These are phyloP conservation scores for Cylindrotheca fusiformis DNA, from an alignment of 108 stramenopile species.

Conservation along the genomic window DNA sequence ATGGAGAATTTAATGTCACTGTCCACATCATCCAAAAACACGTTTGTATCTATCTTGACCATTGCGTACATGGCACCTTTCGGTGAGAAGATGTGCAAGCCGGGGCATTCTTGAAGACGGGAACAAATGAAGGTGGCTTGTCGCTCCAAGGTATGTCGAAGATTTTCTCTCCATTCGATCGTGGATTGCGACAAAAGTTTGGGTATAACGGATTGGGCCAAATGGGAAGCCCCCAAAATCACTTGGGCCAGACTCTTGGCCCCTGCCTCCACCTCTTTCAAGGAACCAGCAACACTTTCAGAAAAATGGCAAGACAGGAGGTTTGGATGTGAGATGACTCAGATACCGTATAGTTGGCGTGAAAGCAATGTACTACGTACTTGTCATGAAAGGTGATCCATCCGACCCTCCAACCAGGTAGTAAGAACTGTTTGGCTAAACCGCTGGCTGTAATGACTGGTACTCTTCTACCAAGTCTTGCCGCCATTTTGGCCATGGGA, in stretches of 20 bases:
- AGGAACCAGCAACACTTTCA: too few relatives aligned
- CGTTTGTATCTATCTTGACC: conserved; percentile 51
- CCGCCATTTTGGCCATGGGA: conserved; percentile 72
- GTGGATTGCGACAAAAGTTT: conserved; percentile 43
- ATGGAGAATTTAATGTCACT: conserved; percentile 69
- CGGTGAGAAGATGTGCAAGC: conserved; percentile 57
- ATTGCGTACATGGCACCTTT: conserved; percentile 92
- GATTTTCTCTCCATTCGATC: conserved; percentile 56
- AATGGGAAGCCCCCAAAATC: conserved; percentile 73
- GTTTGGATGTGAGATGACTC: not conserved
- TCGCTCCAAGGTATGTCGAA: conserved; percentile 48
- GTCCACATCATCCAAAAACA: conserved; percentile 8
- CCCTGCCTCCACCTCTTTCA: conserved; percentile 66
- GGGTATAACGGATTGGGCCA: conserved; percentile 76
- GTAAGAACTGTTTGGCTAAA: conserved; percentile 89
- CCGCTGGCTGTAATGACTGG: conserved; percentile 89
- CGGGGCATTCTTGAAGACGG: conserved; percentile 44
- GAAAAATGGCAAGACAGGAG: not conserved
- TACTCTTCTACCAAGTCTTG: conserved; percentile 50
- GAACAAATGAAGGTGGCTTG: conserved; percentile 58
- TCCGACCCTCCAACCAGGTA: conserved; percentile 92
- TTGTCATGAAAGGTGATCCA: conserved; percentile 85
- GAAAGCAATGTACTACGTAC: too few relatives aligned
- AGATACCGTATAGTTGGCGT: not conserved
- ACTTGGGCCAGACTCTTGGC: conserved; percentile 82